A percentile compares a stretch with the other conserved stretches of the same genome.
Evolutionary conservation across 345 rosid genomes (phyloP).

Genomic region (Odontarrhena argentea): DNA sequence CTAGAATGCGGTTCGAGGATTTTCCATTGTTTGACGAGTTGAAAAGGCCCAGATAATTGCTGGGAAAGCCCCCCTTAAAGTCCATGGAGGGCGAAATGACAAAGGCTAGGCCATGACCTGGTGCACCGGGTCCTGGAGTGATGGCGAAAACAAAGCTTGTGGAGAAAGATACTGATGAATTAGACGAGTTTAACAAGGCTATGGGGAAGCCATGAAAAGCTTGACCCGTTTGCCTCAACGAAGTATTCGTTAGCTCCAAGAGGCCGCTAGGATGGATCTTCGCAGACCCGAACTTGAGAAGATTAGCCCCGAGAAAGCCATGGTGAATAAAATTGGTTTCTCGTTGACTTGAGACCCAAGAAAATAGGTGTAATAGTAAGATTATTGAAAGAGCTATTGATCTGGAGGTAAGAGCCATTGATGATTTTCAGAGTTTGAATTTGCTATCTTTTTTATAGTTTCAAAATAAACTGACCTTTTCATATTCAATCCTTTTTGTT

Average conservation of each 20-base stretch:
- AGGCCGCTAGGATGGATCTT: slow-evolving; percentile 50
- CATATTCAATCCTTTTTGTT: slow-evolving; percentile 31
- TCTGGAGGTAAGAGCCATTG: slow-evolving; percentile 23
- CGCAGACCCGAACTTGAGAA: slow-evolving; percentile 46
- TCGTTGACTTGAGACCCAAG: slow-evolving; percentile 36
- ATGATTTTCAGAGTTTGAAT: neutral
- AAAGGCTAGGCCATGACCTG: slow-evolving; percentile 54
- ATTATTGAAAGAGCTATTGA: slow-evolving; percentile 7
- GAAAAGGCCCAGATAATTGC: slow-evolving; percentile 54
- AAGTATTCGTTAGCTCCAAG: slow-evolving; percentile 58
- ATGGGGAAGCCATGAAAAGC: slow-evolving; percentile 52
- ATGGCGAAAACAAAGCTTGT: slow-evolving; percentile 51
- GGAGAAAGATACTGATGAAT: slow-evolving; percentile 38
- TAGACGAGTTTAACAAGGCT: slow-evolving; percentile 29
- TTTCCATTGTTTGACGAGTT: slow-evolving; percentile 44
- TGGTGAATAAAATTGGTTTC: slow-evolving; percentile 43
- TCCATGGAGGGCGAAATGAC: slow-evolving; percentile 43
- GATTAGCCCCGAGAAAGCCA: slow-evolving; percentile 47
- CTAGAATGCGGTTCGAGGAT: slow-evolving; percentile 50
- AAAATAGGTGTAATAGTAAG: slow-evolving; percentile 17
- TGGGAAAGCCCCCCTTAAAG: slow-evolving; percentile 17
- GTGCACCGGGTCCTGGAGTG: slow-evolving; percentile 26
- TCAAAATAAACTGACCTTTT: slow-evolving; percentile 1
- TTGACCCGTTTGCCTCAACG: slow-evolving; percentile 43
- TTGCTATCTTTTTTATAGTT: slow-evolving; percentile 27